Base-by-base conservation (phyloP, 257 asterid species). In the Knoxia roxburghii region DNA sequence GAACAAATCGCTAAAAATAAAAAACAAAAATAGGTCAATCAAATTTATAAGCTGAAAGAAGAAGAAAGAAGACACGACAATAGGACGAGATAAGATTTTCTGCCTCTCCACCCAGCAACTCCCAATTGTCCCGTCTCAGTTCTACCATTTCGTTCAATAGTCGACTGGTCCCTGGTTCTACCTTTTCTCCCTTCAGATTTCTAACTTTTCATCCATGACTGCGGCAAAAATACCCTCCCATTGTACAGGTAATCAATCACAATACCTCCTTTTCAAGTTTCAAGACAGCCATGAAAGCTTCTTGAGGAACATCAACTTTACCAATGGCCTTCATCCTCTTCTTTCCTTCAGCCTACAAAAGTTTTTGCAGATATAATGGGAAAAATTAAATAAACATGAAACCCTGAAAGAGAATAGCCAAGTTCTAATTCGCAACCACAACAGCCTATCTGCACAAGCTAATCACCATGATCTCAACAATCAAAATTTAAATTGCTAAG, bases 261-360 rank as follows among this genome's bases (percentile, higher is more conserved):
- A 94, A 70, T 17, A 94, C 96, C 85, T 94, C 97, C 39, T 88
- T 94, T 70, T 94, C 99, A 58, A 94, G 99, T 81, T 94, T 94
- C 76, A 94, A 75, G 29, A 94, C 99, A 39, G 99, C 99, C 99
- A 94, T 94, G 68, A 94, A 94, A 50, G 99, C 99, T 85, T 94
- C 99, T 77, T 94, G 99, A 37, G 99, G 97, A 32, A 94, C 95
- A 64, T 94, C 99, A 61, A 94, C 99, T 77, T 75, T 82, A 59
- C 99, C 99, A 41, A 94, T 88, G 24, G 99, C 80, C 73, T 94
- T 94, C 99, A 94, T 94, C 80, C 99, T 83, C 74, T 90, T 94
- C 91, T 94, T 94, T 70, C 99, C 99, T 83, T 79, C 97, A 33
- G 99, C 99, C 99, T 94, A 88, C 45, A 69, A 39, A 27, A 20